Evolutionary conservation across 108 stramenopile species (phyloP), one percentile per base, ranked within the genome.

Genomic region (Cyclotella kingstonii): DNA sequence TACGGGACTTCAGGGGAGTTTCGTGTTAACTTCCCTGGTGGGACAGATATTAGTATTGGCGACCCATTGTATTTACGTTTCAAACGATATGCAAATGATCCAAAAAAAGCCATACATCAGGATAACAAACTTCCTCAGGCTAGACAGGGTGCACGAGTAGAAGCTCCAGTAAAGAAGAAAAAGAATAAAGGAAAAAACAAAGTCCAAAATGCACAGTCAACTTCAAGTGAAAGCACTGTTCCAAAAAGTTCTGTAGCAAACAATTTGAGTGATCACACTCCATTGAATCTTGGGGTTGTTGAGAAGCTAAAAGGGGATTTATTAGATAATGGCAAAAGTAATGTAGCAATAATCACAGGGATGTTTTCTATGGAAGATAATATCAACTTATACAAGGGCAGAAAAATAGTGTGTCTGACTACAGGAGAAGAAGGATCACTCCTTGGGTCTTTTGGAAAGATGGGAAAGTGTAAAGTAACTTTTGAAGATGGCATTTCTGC

Each of bases 1-100:
- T 96, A 87, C 62, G 95, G 95, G 25, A 93, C 90, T n/a, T 66
- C 80, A n/a, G 95, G 94, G 29, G 89, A 95, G 58, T 96, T 93
- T 61, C 89, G 90, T 7, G 89, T 92, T 3, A 54, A 74, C 56
- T 96, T 96, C 63, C 88, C 89, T 12, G 81, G 66, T 23, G 93
- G 93, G 9, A 87, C 89, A 0, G 78, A 71, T 5, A 81, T 81
- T 23, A 59, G 45, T 34, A 86, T 87, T 53, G 90, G 90, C 19
- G 90, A 86, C 15, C 48, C 73, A 19, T 51, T 95, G 26, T 69
- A 76, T 31, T 67, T 93, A 22, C 77, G 79, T 5, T 95, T 93
- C 58, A 91, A 89, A 60, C 83, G 90, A 8, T 95, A 87, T 66
- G 71, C 73, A 7, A 82, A 90, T 58, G 89, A 91, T 70, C 68